Percentiles rank a stretch among this genome's conserved stretches.
These are phyloP conservation scores for Rhinocladiella similis DNA, from an alignment of 2,329 filamentous ascomycete species.

Conservation along the genomic window DNA sequence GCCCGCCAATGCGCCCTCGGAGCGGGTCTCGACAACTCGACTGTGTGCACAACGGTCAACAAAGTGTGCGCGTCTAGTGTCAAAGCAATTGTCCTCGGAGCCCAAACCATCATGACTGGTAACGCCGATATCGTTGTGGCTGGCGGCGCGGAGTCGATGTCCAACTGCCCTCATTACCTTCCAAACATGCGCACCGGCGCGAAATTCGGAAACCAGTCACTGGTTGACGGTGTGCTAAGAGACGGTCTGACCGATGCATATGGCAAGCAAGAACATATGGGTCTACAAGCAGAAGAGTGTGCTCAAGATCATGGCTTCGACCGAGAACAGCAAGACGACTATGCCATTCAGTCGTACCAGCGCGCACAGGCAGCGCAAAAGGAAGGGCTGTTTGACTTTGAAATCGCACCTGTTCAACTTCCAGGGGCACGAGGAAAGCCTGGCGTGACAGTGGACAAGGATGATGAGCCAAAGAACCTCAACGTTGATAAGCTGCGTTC, in stretches of 20 bases:
- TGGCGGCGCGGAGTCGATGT: constrained; percentile 97
- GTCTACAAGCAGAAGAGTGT: constrained; percentile 88
- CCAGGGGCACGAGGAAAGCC: constrained; percentile 90
- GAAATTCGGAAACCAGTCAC: constrained; percentile 88
- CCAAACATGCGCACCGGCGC: constrained; percentile 80
- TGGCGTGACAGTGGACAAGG: constrained; percentile 72
- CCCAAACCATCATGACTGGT: constrained; percentile 96
- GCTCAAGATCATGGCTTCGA: constrained; percentile 77
- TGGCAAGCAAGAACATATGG: constrained; percentile 93
- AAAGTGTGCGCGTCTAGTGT: constrained; percentile 96
- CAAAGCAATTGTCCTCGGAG: constrained; percentile 91
- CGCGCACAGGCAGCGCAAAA: constrained; percentile 85
- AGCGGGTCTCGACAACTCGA: constrained; percentile 77
- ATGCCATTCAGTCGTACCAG: constrained; percentile 93
- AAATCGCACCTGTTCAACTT: constrained; percentile 89
- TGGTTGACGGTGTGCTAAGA: constrained; percentile 90
- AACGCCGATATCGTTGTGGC: constrained; percentile 91
- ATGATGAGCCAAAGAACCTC: constrained; percentile 94
- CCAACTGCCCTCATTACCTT: constrained; percentile 94
- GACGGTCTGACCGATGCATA: constrained; percentile 94
- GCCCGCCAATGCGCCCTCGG: constrained; percentile 90
- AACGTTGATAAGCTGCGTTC: constrained; percentile 79
- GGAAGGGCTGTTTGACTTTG: constrained; percentile 74
- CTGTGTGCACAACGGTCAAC: constrained; percentile 91
- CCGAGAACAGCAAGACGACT: constrained; percentile 88